Evolutionary conservation across 78 protist species (phyloP), one percentile per base, ranked within the genome.

Genomic region (Guillardia theta): DNA sequence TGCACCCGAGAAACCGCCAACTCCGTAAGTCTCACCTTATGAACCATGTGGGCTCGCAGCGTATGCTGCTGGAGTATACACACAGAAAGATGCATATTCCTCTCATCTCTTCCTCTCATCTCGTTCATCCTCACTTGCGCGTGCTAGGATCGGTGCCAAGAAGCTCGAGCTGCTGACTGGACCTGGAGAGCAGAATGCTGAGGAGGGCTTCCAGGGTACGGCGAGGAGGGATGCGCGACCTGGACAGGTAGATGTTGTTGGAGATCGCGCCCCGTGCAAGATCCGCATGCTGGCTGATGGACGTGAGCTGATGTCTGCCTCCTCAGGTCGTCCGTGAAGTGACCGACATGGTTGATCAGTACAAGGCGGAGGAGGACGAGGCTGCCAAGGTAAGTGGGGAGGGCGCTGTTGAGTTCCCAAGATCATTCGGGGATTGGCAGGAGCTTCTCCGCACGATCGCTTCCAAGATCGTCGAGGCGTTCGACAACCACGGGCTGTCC

Each of bases 351-450:
- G 83, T 70, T 15, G 83, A 70, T 6, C 5, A 70, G 6, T 70
- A 70, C 83, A 70, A 70, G 83, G 9, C 33, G 83, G 83, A 70
- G 83, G 83, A 70, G 83, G 83, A 70, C 36, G 83, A 24, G 33
- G 83, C 22, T 1, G 6, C 27, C 70, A 1, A 19, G 58, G 58
- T 24, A 58, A 27, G 6, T 58, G 70, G 39, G 70, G 27, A 3
- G 6, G 10, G 30, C 6, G 70, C 39, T 58, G 27, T 30, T 58
- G 70, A 58, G 2, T 9, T 58, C 39, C 2, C 27, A 58, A 3
- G 70, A 3, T 6, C 4, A 24, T 58, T 27, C 70, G 39, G 27
- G 70, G 70, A 24, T 3, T 36, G 46, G 4, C n/a, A 70, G 83
- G 36, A 24, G 41, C 83, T 70, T 24, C 83, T 70, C 45, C 83